phyloP scores from a whole-genome alignment of 2,329 filamentous ascomycete genomes.

The Trichothecium roseum region DNA sequence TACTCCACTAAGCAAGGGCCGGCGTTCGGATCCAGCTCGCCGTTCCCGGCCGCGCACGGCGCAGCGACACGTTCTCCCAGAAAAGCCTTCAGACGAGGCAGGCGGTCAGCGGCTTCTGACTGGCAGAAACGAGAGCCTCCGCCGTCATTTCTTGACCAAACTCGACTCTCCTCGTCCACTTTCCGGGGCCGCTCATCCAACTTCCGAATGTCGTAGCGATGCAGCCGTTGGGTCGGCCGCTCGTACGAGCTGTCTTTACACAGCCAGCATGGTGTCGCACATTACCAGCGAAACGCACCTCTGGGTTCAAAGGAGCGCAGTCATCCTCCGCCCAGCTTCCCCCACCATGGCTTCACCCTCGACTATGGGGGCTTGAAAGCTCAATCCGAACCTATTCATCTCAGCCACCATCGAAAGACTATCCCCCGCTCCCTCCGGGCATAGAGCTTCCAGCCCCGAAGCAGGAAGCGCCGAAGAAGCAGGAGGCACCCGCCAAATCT shows the following conservation, averaged over 20 bases:
- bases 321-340: too few relatives aligned
- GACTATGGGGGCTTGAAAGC: neutral
- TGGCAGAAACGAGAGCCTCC: constrained; percentile 1
- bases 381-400: constrained; percentile 3
- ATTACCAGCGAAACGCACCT: too few relatives aligned
- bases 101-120: constrained; percentile 1
- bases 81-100: too few relatives aligned
- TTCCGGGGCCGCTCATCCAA: neutral
- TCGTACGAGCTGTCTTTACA: constrained; percentile 15
- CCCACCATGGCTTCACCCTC: too few relatives aligned
- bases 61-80: too few relatives aligned
- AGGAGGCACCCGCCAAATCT: neutral
- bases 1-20: neutral
- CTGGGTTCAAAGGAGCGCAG: too few relatives aligned
- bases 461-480: neutral
- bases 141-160: too few relatives aligned
- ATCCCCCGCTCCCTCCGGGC: neutral
- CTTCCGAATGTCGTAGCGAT: constrained; percentile 10
- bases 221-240: constrained; percentile 23
- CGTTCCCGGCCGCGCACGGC: neutral
- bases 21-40: neutral
- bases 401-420: constrained; percentile 3
- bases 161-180: too few relatives aligned
- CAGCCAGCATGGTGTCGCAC: neutral
- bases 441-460: neutral